Conservation (phyloP, 1,139 yeast genomes). For the Arxiozyma heterogenica region DNA sequence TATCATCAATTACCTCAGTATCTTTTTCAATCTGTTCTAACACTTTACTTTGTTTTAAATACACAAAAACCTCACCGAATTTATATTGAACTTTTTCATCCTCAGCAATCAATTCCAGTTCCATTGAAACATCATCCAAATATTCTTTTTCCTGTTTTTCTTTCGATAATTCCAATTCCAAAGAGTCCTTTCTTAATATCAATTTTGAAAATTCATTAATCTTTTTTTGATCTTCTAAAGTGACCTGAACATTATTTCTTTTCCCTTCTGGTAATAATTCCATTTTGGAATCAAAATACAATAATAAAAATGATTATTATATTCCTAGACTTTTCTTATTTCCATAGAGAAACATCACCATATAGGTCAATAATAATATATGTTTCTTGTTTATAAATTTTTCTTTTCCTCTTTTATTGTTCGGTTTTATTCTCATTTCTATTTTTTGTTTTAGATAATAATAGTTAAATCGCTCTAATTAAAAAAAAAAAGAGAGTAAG, state of each 20-base stretch:
- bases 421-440: not conserved
- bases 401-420: not conserved
- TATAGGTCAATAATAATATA: not conserved
- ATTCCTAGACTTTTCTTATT: not conserved
- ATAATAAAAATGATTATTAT: too few relatives aligned
- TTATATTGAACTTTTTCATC: conserved; percentile 55
- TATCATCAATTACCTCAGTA: conserved; percentile 40
- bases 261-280: conserved; percentile 59
- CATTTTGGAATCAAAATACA: conserved; percentile 27
- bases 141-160: conserved; percentile 72
- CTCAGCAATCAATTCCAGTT: conserved; percentile 74
- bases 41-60: conserved; percentile 56
- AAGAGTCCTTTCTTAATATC: conserved; percentile 56
- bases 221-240: conserved; percentile 80
- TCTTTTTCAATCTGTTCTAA: conserved; percentile 58
- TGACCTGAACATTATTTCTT: conserved; percentile 63
- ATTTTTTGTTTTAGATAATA: too few relatives aligned
- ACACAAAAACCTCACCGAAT: conserved; percentile 65
- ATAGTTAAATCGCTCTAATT: too few relatives aligned
- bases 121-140: conserved; percentile 76
- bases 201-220: conserved; percentile 83
- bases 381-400: not conserved
- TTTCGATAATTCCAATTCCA: conserved; percentile 42
- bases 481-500: not conserved
- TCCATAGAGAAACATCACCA: not conserved